phyloP scores from a whole-genome alignment of 192 early-diverging fungal species.

The Entomortierella lignicola region DNA sequence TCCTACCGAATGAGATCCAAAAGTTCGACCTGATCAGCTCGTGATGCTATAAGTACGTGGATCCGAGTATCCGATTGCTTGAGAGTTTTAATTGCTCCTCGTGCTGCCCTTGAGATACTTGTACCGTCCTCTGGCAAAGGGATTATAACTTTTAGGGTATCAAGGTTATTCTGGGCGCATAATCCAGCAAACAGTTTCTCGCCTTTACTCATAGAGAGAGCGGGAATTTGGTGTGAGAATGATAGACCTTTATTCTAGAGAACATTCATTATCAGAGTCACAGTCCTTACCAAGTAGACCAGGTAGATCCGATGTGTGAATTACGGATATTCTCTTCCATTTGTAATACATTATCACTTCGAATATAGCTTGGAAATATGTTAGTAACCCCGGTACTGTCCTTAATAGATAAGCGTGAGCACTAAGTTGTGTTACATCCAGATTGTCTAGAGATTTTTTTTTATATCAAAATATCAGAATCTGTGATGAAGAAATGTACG shows the following conservation, averaged over 20 bases:
- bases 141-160: constrained; percentile 7
- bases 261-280: too few species aligned
- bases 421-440: constrained; percentile 6
- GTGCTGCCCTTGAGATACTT: background rate
- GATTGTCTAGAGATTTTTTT: constrained; percentile 20
- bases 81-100: background rate
- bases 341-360: constrained; percentile 15
- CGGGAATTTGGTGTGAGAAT: too few species aligned
- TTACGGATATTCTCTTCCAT: constrained; percentile 25
- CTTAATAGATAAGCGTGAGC: constrained; percentile 29
- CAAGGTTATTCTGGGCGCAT: background rate
- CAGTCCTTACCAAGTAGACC: constrained; percentile 25
- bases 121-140: constrained; percentile 5
- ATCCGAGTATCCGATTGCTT: constrained; percentile 26
- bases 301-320: constrained; percentile 27
- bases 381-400: constrained; percentile 13
- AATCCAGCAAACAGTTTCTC: constrained; percentile 23
- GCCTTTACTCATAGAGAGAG: constrained; percentile 16
- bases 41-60: constrained; percentile 23
- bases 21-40: constrained; percentile 4
- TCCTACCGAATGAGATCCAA: constrained; percentile 14
- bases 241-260: too few species aligned
- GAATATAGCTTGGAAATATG: constrained; percentile 3
- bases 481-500: too few species aligned
- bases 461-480: background rate